phyloP scores from a whole-genome alignment of 805 yeast species.

The Cyberlindnera samutprakarnensis region DNA sequence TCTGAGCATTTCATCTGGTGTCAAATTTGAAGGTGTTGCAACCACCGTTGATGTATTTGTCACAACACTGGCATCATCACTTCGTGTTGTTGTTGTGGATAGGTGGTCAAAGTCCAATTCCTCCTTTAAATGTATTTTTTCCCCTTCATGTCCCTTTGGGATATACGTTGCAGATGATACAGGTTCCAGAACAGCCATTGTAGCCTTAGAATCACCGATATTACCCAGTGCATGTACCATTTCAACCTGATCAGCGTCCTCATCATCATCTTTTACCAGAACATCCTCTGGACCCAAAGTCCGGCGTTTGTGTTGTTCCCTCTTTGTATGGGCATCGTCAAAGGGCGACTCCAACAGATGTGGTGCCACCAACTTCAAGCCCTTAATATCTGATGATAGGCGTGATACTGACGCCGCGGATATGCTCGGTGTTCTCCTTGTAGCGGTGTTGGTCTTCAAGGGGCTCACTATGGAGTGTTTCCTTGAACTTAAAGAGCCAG shows the following conservation, averaged over 20 bases:
- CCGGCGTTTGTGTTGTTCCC: no score
- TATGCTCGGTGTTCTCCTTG: conserved; percentile 6
- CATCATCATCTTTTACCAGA: no score
- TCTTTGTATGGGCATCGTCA: no score
- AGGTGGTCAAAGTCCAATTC: conserved; percentile 5
- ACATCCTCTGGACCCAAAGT: no score
- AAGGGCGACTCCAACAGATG: conserved; percentile 8
- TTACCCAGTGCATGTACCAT: no score
- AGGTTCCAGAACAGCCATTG: conserved; percentile 37
- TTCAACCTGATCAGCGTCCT: no score
- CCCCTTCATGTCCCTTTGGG: conserved; percentile 47
- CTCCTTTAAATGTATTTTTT: conserved; percentile 9
- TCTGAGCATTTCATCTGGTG: not conserved
- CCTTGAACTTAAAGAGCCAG: no score
- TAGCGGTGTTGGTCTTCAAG: conserved; percentile 1
- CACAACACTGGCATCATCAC: conserved; percentile 3
- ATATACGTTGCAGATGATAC: conserved; percentile 65
- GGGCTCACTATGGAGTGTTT: no score
- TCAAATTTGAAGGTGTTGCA: not conserved
- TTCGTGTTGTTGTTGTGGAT: not conserved
- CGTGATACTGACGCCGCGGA: conserved; percentile 3
- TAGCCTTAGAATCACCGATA: conserved; percentile 2
- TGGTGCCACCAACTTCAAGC: conserved; percentile 5
- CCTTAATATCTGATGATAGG: conserved; percentile 4
- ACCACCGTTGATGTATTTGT: not conserved